Base-by-base conservation (phyloP, 345 rosid genomes). In the Luvunga scandens region DNA sequence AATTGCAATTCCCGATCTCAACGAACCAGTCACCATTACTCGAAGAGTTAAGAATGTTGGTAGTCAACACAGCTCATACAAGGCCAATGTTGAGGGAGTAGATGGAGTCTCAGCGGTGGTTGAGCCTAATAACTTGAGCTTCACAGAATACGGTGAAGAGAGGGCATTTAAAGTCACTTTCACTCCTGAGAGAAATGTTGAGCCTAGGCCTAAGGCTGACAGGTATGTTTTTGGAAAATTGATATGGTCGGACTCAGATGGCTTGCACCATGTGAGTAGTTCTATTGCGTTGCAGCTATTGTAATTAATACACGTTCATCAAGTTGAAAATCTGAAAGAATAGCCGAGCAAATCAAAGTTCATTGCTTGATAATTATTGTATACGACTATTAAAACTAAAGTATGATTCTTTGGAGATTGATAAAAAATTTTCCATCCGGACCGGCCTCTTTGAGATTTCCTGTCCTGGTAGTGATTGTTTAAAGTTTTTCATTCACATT, bases 1-100 rank as follows among this genome's bases (percentile, higher is more conserved):
- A 10, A 82, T 91, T 71, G 19, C 89, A 16, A 71, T 87, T 69
- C 80, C 79, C 1, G 24, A 65, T 19, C 86, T 89, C 4, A 57
- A n/a, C 1, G 75, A 57, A 66, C 10, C 78, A 0, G 27, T 60
- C 9, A 81, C 81, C 2, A 66, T 88, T 9, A 78, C 71, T 6
- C 59, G 91, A 65, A 81, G 48, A 53, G 80, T 88, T 5, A 88
- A 73, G 77, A 91, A 91, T n/a, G 93, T 89, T 0, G 91, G 90
- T 1, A 9, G 83, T 13, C 84, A 13, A 0, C 12, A 91, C 0
- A 85, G 87, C 1, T 80, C 76, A 5, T 89, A 89, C 60, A 16
- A 10, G 3, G 84, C 68, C 9, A 42, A 5, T 2, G 77, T 86
- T 7, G 77, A 68, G 82, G 67, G 80, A n/a, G 90, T 88, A 0